Evolutionary conservation across 495 filamentous ascomycete species (phyloP).

Genomic region (Apiosordaria backusii): DNA sequence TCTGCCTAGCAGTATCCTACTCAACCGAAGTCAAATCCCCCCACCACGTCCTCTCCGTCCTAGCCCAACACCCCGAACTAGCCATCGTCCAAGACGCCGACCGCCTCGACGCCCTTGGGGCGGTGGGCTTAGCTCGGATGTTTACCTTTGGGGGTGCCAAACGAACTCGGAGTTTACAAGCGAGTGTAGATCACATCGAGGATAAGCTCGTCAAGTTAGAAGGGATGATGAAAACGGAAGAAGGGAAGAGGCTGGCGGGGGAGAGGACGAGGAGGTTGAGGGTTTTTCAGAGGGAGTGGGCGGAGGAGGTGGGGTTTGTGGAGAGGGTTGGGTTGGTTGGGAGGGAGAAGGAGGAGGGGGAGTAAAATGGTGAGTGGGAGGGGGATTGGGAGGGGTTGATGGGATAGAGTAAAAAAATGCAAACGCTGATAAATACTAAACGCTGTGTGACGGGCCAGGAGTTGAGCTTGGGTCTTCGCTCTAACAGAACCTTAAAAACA

Average conservation of each 20-base stretch:
- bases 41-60: conserved; percentile 44
- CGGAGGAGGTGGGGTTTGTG: conserved; percentile 51
- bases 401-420: not conserved
- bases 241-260: conserved; percentile 62
- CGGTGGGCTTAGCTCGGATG: conserved; percentile 71
- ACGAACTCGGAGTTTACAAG: conserved; percentile 51
- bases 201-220: conserved; percentile 74
- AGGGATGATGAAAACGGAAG: conserved; percentile 78
- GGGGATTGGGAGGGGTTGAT: not conserved
- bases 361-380: not conserved
- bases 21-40: conserved; percentile 66
- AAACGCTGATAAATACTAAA: not conserved
- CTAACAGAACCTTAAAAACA: too few relatives aligned
- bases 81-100: conserved; percentile 88
- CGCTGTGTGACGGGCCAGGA: not conserved
- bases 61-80: conserved; percentile 65
- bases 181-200: conserved; percentile 68
- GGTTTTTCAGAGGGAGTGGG: conserved; percentile 69
- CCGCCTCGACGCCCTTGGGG: conserved; percentile 82
- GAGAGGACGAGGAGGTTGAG: conserved; percentile 61
- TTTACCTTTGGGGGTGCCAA: conserved; percentile 75
- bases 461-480: not conserved
- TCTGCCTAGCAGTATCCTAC: conserved; percentile 74
- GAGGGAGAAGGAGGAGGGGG: not conserved
- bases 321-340: conserved; percentile 8